Base-by-base conservation (phyloP, 2,329 filamentous ascomycete genomes). In the Ploettnerulaceae sp. region DNA sequence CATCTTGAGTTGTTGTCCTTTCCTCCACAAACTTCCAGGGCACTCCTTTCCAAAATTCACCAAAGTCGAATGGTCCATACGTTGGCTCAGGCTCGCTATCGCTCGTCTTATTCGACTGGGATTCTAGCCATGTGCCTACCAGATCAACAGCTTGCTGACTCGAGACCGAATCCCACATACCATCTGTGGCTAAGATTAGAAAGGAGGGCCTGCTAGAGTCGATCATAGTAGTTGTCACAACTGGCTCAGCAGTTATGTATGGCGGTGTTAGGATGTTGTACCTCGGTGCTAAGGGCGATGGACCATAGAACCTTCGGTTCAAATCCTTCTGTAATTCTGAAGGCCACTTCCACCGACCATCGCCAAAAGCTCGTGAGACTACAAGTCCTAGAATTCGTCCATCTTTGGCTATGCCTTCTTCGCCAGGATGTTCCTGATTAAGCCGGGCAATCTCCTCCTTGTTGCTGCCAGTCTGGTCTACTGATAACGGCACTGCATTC, bases 331-430 rank as follows among this genome's bases (percentile, higher is more conserved):
- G 33, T 17, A 34, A 20, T 3, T 73, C 68, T 11, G 72, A 59
- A 3, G 75, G 61, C 79, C 81, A 86, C 61, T 87, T 87, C 79
- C 79, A 85, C 48, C 76, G 71, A 40, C 75, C 71, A 59, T 87
- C 82, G 12, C 84, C 84, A 59, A 88, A 86, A 0, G 79, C 82
- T 4, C 83, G 72, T 0, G 81, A 79, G 1, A 84, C 72, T 29
- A 69, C 68, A 31, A 79, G 71, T 1, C 84, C 82, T 48, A 84
- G 69, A 0, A 86, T 64, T 0, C 83, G 73, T 0, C 82, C 82
- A 11, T 15, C 18, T 1, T 68, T 63, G 48, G 71, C 62, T 3
- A 86, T 69, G 7, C 73, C 66, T 14, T 73, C 67, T 63, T 86
- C 82, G 31, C 75, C 75, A 0, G 82, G 84, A 60, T 87, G 84